Percentiles rank a stretch among this genome's conserved stretches.
phyloP scores from a whole-genome alignment of 257 asterid genomes.

The Lantana camara region DNA sequence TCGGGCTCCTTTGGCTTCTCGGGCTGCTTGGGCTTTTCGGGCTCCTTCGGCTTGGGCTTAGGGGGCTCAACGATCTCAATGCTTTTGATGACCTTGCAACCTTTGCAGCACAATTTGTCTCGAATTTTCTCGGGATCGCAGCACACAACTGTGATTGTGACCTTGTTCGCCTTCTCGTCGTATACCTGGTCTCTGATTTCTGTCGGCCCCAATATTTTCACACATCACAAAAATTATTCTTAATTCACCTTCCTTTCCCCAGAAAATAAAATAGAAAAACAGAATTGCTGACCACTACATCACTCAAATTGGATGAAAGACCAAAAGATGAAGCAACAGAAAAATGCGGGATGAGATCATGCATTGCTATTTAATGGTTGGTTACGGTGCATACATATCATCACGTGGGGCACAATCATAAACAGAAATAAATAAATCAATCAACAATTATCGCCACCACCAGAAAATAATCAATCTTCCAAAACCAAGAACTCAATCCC shows the following conservation, averaged over 20 bases:
- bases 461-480: not conserved
- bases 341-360: not conserved
- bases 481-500: not conserved
- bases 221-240: not conserved
- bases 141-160: constrained; percentile 65
- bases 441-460: not conserved
- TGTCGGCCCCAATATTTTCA: constrained; percentile 35
- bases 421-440: too few species aligned
- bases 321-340: not conserved
- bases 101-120: constrained; percentile 69
- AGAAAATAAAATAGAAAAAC: too few species aligned
- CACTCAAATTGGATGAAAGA: not conserved
- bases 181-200: constrained; percentile 69
- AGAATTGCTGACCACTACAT: too few species aligned
- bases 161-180: constrained; percentile 62
- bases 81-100: constrained; percentile 56
- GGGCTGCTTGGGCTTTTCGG: constrained; percentile 16
- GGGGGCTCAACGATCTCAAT: constrained; percentile 55
- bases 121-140: constrained; percentile 76
- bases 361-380: constrained; percentile 20
- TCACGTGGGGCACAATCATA: constrained; percentile 12
- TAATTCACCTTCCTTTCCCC: too few species aligned
- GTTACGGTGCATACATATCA: constrained; percentile 21
- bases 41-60: constrained; percentile 33
- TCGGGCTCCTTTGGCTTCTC: constrained; percentile 12